Conservation (phyloP, 2,329 filamentous ascomycete species). For the Dactylellina leptospora region DNA sequence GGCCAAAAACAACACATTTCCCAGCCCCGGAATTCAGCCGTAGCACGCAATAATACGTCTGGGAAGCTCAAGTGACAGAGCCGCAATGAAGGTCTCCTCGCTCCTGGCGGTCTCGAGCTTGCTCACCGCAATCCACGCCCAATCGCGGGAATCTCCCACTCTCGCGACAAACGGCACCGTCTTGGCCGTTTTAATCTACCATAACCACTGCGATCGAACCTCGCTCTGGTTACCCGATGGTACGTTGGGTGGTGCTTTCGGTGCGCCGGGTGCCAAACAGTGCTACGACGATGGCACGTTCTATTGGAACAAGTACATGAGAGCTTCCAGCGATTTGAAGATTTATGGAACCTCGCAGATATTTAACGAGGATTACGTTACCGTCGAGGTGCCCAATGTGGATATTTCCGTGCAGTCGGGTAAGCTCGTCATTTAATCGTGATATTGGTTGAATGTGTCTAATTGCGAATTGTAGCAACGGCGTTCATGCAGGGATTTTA, state of each 20-base stretch:
- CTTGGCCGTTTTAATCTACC: constrained; percentile 36
- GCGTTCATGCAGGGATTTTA: constrained; percentile 49
- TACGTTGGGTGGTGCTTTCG: constrained; percentile 19
- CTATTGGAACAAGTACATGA: constrained; percentile 49
- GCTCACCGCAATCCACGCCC: constrained; percentile 17
- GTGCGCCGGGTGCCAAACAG: constrained; percentile 24
- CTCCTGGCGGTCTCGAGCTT: constrained; percentile 28
- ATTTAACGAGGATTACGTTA: constrained; percentile 29
- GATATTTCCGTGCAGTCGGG: constrained; percentile 41
- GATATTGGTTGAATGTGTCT: constrained; percentile 1
- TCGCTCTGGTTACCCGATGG: constrained; percentile 28
- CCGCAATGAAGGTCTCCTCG: constrained; percentile 43
- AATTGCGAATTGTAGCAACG: constrained; percentile 23
- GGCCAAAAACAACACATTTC: constrained; percentile 32
- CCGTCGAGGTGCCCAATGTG: constrained; percentile 27
- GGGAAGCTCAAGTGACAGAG: background rate
- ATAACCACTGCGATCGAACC: constrained; percentile 49
- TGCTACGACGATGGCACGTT: constrained; percentile 34
- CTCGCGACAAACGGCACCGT: constrained; percentile 30
- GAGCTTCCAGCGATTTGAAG: constrained; percentile 17
- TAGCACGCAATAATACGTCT: background rate
- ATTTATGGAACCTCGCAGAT: constrained; percentile 46
- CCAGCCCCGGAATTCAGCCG: constrained; percentile 11
- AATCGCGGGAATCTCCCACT: constrained; percentile 14
- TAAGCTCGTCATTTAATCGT: background rate